Percentiles rank a stretch among this genome's conserved stretches.
These are phyloP conservation scores for Apium graveolens DNA, from an alignment of 129 eudicot genomes.

Conservation along the genomic window DNA sequence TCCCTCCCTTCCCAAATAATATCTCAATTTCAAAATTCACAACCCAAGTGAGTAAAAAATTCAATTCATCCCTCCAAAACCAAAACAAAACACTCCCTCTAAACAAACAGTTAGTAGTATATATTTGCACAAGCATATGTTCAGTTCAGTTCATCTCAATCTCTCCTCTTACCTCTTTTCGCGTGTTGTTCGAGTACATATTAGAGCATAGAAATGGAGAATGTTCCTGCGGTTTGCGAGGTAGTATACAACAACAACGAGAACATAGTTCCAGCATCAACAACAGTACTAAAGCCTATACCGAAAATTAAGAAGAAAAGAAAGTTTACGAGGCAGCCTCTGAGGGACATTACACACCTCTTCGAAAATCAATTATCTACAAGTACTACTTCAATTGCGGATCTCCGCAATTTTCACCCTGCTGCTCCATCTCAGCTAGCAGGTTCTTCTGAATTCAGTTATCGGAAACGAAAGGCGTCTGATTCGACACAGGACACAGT, in stretches of 20 bases:
- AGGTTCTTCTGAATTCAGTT: not conserved
- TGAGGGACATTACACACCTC: slow-evolving; percentile 18
- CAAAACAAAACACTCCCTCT: not conserved
- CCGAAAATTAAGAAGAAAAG: not conserved
- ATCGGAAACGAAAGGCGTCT: slow-evolving; percentile 9
- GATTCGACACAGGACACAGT: not conserved
- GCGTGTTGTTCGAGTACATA: not conserved
- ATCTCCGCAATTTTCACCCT: not conserved
- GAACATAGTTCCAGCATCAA: not conserved
- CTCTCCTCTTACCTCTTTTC: not conserved
- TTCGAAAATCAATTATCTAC: not conserved
- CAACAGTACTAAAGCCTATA: not conserved
- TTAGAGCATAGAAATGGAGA: not conserved
- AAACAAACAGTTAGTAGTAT: not conserved
- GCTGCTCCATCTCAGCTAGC: not conserved
- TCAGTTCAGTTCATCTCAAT: not conserved
- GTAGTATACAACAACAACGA: too few relatives aligned
- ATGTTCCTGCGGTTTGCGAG: not conserved
- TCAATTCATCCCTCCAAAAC: not conserved
- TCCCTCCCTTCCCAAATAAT: not conserved
- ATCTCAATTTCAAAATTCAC: not conserved
- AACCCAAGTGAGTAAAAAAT: not conserved
- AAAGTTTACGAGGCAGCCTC: slow-evolving; percentile 11
- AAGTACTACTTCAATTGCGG: not conserved
- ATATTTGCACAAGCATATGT: not conserved